Evolutionary conservation across 2,329 filamentous ascomycete genomes (phyloP).

Genomic region (Botrytis porri): DNA sequence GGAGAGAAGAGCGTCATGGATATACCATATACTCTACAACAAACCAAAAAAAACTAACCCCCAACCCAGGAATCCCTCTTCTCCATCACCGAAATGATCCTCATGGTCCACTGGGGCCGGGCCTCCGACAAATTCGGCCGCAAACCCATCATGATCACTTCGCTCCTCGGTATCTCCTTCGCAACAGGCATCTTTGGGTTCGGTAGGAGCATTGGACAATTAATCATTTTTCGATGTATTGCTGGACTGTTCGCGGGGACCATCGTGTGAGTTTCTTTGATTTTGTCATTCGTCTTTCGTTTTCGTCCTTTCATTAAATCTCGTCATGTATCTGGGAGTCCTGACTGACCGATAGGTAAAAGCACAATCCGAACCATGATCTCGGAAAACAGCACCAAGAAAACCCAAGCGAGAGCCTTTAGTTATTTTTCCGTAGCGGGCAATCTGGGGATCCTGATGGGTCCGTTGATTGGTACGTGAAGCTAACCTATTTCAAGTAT

Average conservation of each 20-base stretch:
- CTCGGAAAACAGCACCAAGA: slow-evolving; percentile 65
- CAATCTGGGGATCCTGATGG: slow-evolving; percentile 72
- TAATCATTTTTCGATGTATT: slow-evolving; percentile 68
- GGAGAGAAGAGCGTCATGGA: not conserved
- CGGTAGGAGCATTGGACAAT: slow-evolving; percentile 64
- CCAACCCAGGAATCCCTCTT: slow-evolving; percentile 58
- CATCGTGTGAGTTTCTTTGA: slow-evolving; percentile 51
- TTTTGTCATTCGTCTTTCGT: no score
- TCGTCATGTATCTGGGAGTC: no score
- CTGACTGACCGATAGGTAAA: not conserved
- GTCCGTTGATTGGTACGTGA: slow-evolving; percentile 47
- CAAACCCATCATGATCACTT: slow-evolving; percentile 68
- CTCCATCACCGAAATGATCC: slow-evolving; percentile 70
- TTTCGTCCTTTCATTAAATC: no score
- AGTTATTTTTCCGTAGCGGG: slow-evolving; percentile 73
- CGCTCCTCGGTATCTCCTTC: slow-evolving; percentile 60
- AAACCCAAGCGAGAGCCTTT: slow-evolving; percentile 71
- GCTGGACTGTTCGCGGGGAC: slow-evolving; percentile 73
- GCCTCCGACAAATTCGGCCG: slow-evolving; percentile 67
- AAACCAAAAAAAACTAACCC: not conserved
- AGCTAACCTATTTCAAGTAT: no score
- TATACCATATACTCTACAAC: not conserved
- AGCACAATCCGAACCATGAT: slow-evolving; percentile 70
- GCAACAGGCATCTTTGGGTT: slow-evolving; percentile 66
- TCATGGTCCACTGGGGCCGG: slow-evolving; percentile 73